Base-by-base conservation (phyloP, 179 eudicot genomes). In the Corrigiola litoralis region DNA sequence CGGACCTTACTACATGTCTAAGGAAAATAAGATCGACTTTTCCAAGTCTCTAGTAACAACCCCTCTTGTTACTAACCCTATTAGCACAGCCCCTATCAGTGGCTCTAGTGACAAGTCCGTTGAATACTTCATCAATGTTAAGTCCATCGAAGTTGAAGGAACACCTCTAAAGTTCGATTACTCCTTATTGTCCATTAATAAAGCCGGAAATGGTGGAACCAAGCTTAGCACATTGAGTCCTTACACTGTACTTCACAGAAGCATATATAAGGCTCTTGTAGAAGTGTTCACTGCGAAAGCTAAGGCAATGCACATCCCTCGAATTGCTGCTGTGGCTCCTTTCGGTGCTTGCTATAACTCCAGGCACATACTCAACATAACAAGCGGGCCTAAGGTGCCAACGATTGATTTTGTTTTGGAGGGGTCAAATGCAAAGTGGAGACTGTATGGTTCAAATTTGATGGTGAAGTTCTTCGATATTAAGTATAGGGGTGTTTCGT, bases 271-370 rank as follows among this genome's bases (percentile, higher is more conserved):
- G 58, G 57, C 74, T 2, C 51, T 69, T 1, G 45, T 66, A 1
- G 31, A 48, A 2, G 45, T 17, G 9, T 75, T 75, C 50, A 28
- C 63, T 21, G 16, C 46, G 1, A 65, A 70, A 54, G 75, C 72
- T 0, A 48, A 21, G 31, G 64, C 63, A 8, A 66, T 70, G 63
- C 46, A 53, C 14, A 54, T 75, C 18, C 37, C 73, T 2, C 73
- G 66, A 63, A 76, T 73, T 32, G 69, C 57, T 1, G 47, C 72
- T 0, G 65, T 66, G 5, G 67, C 56, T 1, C 82, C 86, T 18
- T 84, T 84, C 7, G 70, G 69, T 6, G 63, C 70, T 0, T 84
- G 89, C 40, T 84, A 72, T n/a, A 52, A 71, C 67, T 46, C 82
- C 0, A 69, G 41, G 60, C 28, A 5, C 18, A 46, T 46, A 3